Evolutionary conservation across 2,329 filamentous ascomycete species (phyloP).

Genomic region (Cytospora schulzeri): DNA sequence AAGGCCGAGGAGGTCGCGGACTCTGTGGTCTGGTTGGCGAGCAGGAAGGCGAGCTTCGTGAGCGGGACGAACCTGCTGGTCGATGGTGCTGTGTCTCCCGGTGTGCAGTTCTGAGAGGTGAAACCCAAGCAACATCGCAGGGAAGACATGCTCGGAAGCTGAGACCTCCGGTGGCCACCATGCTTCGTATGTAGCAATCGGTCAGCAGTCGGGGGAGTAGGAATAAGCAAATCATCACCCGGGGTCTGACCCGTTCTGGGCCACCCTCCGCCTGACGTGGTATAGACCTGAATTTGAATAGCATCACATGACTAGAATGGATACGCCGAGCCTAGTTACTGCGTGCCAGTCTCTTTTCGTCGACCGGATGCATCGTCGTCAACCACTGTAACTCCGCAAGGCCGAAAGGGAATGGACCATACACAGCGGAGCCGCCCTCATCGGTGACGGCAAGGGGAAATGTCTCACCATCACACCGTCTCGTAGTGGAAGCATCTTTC

Average conservation of each 20-base stretch:
- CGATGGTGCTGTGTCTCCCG: slow-evolving; percentile 30
- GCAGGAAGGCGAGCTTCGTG: slow-evolving; percentile 28
- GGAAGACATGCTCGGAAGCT: neutral
- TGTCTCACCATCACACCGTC: neutral
- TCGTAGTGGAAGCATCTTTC: too few relatives aligned
- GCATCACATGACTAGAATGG: neutral
- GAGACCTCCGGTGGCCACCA: neutral
- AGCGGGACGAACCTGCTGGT: slow-evolving; percentile 30
- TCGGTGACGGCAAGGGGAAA: neutral
- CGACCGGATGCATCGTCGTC: neutral
- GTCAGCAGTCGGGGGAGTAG: neutral
- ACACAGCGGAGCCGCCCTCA: too few relatives aligned
- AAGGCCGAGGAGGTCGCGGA: slow-evolving; percentile 31
- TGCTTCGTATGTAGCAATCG: neutral
- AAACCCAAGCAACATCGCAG: neutral
- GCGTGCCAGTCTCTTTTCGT: neutral
- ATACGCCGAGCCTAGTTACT: neutral
- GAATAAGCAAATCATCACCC: neutral
- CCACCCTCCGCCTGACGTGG: neutral
- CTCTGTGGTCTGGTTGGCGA: slow-evolving; percentile 30
- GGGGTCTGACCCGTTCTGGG: too few relatives aligned
- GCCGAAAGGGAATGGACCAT: neutral
- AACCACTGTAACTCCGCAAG: neutral
- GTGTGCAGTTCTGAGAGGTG: slow-evolving; percentile 24
- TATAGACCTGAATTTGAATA: neutral